phyloP scores from a whole-genome alignment of 441 rosid species.

The Biscutella laevigata region DNA sequence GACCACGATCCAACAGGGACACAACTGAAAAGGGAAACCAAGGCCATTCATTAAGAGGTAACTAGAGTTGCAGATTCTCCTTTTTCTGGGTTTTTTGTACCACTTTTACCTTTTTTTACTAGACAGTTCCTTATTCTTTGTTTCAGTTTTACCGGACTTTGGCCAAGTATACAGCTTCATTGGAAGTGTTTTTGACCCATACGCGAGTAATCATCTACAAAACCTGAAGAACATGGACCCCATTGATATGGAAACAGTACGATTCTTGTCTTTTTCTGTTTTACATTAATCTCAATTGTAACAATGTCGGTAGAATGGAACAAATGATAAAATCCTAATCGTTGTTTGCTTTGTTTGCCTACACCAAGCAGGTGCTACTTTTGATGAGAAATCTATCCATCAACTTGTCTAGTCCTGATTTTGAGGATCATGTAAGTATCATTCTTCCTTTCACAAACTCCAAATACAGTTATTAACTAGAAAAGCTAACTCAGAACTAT shows the following conservation, averaged over 20 bases:
- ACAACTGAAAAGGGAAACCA: conserved; percentile 44
- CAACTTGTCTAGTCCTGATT: conserved; percentile 54
- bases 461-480: no score
- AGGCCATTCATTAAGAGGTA: conserved; percentile 65
- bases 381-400: conserved; percentile 58
- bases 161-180: conserved; percentile 55
- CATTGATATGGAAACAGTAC: conserved; percentile 59
- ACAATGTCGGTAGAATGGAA: background rate
- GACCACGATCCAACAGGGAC: conserved; percentile 36
- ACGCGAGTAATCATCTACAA: conserved; percentile 43
- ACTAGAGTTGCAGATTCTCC: background rate
- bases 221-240: conserved; percentile 55
- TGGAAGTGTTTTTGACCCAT: conserved; percentile 60
- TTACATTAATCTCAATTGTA: conserved; percentile 3
- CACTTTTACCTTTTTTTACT: background rate
- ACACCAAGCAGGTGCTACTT: conserved; percentile 46
- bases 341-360: conserved; percentile 11
- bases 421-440: conserved; percentile 53
- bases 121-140: conserved; percentile 11
- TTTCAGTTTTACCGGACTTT: conserved; percentile 57
- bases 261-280: conserved; percentile 14
- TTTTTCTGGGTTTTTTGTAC: background rate
- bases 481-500: background rate
- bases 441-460: conserved; percentile 13
- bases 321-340: conserved; percentile 6